Percentiles rank a stretch among this genome's conserved stretches.
Conservation (phyloP, 805 yeast genomes). For the Hagleromyces aurorensis region DNA sequence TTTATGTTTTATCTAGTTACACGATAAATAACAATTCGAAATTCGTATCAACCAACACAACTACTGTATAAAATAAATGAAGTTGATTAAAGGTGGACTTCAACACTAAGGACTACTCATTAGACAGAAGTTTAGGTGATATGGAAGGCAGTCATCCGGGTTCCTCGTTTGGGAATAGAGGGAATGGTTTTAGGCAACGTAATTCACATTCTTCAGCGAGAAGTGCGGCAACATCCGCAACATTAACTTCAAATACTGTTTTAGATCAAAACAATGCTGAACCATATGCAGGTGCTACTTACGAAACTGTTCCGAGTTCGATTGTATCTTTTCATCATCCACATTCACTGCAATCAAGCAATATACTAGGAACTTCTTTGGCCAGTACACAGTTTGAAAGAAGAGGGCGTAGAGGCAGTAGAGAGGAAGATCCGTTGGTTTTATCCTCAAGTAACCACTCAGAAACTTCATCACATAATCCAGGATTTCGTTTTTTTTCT, state of each 20-base stretch:
- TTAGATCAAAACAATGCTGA: conserved; percentile 59
- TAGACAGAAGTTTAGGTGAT: too few relatives aligned
- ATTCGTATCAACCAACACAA: too few relatives aligned
- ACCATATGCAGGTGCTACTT: conserved; percentile 70
- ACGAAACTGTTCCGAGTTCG: conserved; percentile 69
- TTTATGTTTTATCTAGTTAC: too few relatives aligned
- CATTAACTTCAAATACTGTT: conserved; percentile 20
- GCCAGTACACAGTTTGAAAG: conserved; percentile 22
- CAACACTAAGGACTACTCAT: too few relatives aligned
- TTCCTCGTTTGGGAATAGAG: too few relatives aligned
- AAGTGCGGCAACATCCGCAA: conserved; percentile 29
- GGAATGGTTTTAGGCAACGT: too few relatives aligned
- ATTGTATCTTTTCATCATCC: conserved; percentile 70
- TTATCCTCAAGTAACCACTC: conserved; percentile 25
- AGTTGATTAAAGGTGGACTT: too few relatives aligned
- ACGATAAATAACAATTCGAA: too few relatives aligned
- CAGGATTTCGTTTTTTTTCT: conserved; percentile 72
- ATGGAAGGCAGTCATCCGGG: too few relatives aligned
- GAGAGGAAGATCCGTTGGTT: conserved; percentile 26
- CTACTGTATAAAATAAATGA: too few relatives aligned
- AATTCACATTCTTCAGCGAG: conserved; percentile 29
- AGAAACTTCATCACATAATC: conserved; percentile 31
- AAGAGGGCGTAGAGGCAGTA: conserved; percentile 28
- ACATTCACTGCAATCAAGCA: conserved; percentile 39
- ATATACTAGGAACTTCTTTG: conserved; percentile 11